Evolutionary conservation across 768 basidiomycete genomes (phyloP), one percentile per base, ranked within the genome.

Genomic region (Lactifluus rugatus): DNA sequence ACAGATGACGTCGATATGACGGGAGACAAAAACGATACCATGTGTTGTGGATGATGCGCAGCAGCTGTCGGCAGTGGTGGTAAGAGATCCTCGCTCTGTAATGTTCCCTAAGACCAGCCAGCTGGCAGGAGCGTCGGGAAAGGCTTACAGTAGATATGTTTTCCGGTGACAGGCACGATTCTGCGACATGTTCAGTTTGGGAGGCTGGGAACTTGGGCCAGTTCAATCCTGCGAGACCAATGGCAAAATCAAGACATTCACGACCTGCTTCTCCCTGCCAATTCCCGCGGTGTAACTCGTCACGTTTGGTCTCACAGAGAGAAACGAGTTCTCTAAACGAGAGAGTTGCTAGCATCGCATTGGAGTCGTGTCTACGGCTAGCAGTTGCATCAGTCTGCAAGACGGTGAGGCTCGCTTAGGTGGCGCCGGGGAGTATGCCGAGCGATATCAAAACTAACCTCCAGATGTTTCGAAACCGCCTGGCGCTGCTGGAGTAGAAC

Each of bases 401-500:
- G 19, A 34, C 4, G 44, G 36, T 51, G 57, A 62, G 48, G 56
- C 49, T 49, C 58, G 58, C 54, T 56, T 56, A 42, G 13, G 39
- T 21, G 14, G 36, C 14, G 8, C 47, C 17, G 19, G 48, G 32
- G n/a, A 48, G 26, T 37, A 23, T 54, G n/a, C 48, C 37, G 31
- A 52, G 34, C 19, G 34, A 10, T 37, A 36, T 54, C n/a, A 48
- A 59, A 42, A 64, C 66, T 26, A 50, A 69, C 69, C 44, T 65
- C 62, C 5, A 65, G 36, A 14, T 59, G 54, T 31, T 64, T 62
- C 5, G 75, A 60, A 62, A 75, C 74, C 14, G 61, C 48, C 51
- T 75, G 70, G 25, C 68, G 67, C 46, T 69, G 68, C 4, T 69
- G 52, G 13, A 79, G 67, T 8, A 63, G 39, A 3, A 71, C 69